A percentile compares a stretch with the other conserved stretches of the same genome.
These are phyloP conservation scores for Colletotrichum sp. DNA, from an alignment of 2,329 filamentous ascomycete species.

Conservation along the genomic window DNA sequence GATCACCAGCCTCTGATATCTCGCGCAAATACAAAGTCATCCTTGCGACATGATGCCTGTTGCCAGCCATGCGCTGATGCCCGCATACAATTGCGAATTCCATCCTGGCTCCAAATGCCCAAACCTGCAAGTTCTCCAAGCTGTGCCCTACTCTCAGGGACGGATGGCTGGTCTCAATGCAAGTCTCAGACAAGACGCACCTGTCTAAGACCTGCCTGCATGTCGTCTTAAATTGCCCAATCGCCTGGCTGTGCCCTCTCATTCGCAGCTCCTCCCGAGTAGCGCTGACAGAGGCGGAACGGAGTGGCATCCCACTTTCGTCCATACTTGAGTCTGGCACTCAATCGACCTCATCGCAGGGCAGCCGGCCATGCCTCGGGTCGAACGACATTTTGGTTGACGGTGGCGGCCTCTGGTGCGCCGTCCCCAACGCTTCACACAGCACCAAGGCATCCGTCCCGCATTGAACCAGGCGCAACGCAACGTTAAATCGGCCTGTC, in stretches of 20 bases:
- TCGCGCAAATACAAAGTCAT: not conserved
- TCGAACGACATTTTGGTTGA: not conserved
- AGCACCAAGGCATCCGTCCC: not conserved
- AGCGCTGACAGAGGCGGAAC: not conserved
- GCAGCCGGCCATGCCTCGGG: not conserved
- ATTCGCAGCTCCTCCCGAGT: not conserved
- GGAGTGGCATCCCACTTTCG: not conserved
- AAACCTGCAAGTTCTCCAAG: not conserved
- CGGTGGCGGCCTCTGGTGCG: not conserved
- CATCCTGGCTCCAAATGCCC: not conserved
- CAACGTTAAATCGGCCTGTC: not conserved
- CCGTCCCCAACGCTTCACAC: not conserved
- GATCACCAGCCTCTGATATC: not conserved
- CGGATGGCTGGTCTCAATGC: not conserved
- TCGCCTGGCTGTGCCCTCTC: not conserved
- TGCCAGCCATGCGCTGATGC: not conserved
- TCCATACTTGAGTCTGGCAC: not conserved
- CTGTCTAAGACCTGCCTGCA: slow-evolving; percentile 4
- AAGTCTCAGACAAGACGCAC: slow-evolving; percentile 12
- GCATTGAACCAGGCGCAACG: not conserved
- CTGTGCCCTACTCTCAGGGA: not conserved
- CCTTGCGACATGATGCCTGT: not conserved
- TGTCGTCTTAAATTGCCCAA: not conserved
- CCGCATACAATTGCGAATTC: not conserved
- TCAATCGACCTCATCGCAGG: not conserved